Evolutionary conservation across 345 rosid species (phyloP).

Genomic region (Aquilaria sinensis): DNA sequence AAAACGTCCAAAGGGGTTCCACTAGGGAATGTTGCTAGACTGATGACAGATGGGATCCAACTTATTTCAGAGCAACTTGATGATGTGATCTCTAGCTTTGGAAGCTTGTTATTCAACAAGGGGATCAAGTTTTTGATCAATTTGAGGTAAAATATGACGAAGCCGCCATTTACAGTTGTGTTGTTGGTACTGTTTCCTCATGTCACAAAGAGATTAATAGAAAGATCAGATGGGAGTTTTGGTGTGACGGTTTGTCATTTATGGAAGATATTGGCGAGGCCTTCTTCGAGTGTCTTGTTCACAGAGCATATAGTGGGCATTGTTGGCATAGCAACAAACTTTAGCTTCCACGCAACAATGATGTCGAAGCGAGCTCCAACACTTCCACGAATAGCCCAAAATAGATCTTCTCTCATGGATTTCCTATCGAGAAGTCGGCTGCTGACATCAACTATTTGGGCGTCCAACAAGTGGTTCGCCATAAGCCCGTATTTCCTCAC

Average conservation of each 20-base stretch:
- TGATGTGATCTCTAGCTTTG: background rate
- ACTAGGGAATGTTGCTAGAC: conserved; percentile 2
- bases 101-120: background rate
- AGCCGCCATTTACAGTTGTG: background rate
- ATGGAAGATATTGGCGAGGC: conserved; percentile 5
- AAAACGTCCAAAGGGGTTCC: conserved; percentile 8
- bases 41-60: background rate
- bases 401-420: conserved; percentile 1
- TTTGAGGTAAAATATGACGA: background rate
- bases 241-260: conserved; percentile 13
- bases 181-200: background rate
- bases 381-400: conserved; percentile 18
- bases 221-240: conserved; percentile 5
- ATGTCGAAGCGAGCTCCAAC: conserved; percentile 16
- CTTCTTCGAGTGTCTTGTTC: conserved; percentile 3
- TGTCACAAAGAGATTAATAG: conserved; percentile 1
- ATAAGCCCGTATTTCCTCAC: conserved; percentile 19
- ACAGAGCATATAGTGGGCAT: conserved; percentile 4
- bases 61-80: background rate
- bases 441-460: conserved; percentile 3
- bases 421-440: conserved; percentile 6
- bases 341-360: conserved; percentile 18
- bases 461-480: conserved; percentile 8
- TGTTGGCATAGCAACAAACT: conserved; percentile 10
- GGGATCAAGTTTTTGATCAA: background rate